A percentile compares a stretch with the other conserved stretches of the same genome.
phyloP scores from a whole-genome alignment of 306 rosid genomes.

The Ammopiptanthus mongolicus region DNA sequence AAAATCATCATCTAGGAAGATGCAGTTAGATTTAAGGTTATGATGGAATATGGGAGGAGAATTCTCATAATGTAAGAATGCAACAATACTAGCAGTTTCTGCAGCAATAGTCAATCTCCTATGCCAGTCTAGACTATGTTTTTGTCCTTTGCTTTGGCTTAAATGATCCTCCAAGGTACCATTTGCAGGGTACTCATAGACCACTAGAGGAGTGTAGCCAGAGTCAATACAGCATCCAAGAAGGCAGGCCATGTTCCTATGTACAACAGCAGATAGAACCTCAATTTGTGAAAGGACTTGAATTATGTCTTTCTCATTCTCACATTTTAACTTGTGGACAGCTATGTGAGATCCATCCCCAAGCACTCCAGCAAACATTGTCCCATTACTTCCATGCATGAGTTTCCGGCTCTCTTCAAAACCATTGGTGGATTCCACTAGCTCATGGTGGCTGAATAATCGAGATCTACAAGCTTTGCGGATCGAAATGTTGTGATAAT shows the following conservation, averaged over 20 bases:
- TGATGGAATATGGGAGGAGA: slow-evolving; percentile 83
- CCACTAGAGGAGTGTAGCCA: slow-evolving; percentile 51
- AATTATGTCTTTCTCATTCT: slow-evolving; percentile 54
- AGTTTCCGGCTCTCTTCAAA: slow-evolving; percentile 55
- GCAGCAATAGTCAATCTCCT: slow-evolving; percentile 70
- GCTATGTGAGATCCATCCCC: slow-evolving; percentile 74
- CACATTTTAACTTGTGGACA: slow-evolving; percentile 64
- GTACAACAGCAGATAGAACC: slow-evolving; percentile 49
- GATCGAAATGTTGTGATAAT: slow-evolving; percentile 52
- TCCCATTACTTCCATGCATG: slow-evolving; percentile 42
- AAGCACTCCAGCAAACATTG: slow-evolving; percentile 62
- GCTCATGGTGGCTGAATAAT: slow-evolving; percentile 61
- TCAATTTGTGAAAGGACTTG: slow-evolving; percentile 69
- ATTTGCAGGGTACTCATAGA: slow-evolving; percentile 70
- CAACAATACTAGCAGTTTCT: slow-evolving; percentile 64
- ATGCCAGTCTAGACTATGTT: slow-evolving; percentile 62
- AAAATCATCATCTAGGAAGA: slow-evolving; percentile 57
- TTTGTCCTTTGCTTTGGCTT: slow-evolving; percentile 42
- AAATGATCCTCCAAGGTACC: slow-evolving; percentile 78
- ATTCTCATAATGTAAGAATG: slow-evolving; percentile 65
- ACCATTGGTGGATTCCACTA: slow-evolving; percentile 70
- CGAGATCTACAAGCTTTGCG: slow-evolving; percentile 59
- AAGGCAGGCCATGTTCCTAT: slow-evolving; percentile 51
- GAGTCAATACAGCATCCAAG: slow-evolving; percentile 79
- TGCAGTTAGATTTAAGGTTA: slow-evolving; percentile 57